A percentile compares a stretch with the other conserved stretches of the same genome.
Conservation (phyloP, 208 protist species). For the Phytomonas francai region DNA sequence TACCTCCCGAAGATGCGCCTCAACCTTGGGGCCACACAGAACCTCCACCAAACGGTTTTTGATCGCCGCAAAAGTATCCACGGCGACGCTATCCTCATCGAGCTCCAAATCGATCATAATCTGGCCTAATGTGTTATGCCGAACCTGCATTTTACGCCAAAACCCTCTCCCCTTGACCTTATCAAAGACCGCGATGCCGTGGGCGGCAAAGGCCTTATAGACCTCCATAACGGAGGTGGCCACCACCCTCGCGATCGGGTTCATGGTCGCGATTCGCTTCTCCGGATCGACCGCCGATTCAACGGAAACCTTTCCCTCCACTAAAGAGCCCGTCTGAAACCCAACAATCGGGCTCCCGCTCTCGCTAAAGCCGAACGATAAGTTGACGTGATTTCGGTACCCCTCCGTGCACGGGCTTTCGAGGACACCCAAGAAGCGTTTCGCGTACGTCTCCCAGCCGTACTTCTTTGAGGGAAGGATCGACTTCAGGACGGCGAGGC, state of each 20-base stretch:
- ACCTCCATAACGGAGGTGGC: slow-evolving; percentile 39
- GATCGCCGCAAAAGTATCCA: slow-evolving; percentile 29
- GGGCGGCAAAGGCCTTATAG: slow-evolving; percentile 10
- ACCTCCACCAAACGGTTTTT: slow-evolving; percentile 25
- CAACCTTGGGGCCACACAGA: slow-evolving; percentile 18
- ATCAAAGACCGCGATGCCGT: slow-evolving; percentile 59
- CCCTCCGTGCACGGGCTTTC: slow-evolving; percentile 54
- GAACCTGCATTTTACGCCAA: slow-evolving; percentile 87
- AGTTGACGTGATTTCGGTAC: slow-evolving; percentile 91
- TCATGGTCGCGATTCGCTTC: slow-evolving; percentile 53
- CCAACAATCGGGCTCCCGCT: slow-evolving; percentile 46
- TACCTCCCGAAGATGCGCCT: slow-evolving; percentile 14
- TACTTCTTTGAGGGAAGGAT: slow-evolving; percentile 17
- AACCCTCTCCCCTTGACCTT: slow-evolving; percentile 76
- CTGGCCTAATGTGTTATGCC: slow-evolving; percentile 82
- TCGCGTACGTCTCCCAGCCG: slow-evolving; percentile 24
- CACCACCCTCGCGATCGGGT: slow-evolving; percentile 45
- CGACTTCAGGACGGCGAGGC: slow-evolving; percentile 43
- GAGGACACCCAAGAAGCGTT: slow-evolving; percentile 58
- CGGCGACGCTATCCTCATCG: slow-evolving; percentile 26
- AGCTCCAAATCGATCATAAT: slow-evolving; percentile 76
- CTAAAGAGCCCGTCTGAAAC: slow-evolving; percentile 61
- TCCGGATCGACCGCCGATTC: slow-evolving; percentile 37
- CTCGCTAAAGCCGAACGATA: slow-evolving; percentile 73
- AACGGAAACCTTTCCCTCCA: slow-evolving; percentile 64